A percentile compares a stretch with the other conserved stretches of the same genome.
Evolutionary conservation across 345 rosid species (phyloP).

Genomic region (Bruguiera gymnorhiza): DNA sequence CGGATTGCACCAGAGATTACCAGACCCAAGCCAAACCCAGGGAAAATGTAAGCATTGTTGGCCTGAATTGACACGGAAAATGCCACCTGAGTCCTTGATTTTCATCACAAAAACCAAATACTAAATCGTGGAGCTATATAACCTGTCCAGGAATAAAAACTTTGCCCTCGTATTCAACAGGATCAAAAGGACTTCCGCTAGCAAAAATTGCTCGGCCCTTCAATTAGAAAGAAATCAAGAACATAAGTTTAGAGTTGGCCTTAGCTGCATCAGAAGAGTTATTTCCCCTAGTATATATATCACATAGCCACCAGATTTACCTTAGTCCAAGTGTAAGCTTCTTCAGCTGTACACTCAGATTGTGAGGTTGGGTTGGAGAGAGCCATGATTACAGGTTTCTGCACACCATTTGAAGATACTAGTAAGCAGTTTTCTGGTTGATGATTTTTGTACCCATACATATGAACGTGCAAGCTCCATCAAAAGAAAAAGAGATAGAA

Average conservation of each 20-base stretch:
- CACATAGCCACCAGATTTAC: slow-evolving; percentile 28
- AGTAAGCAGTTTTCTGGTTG: neutral
- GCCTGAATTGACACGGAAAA: slow-evolving; percentile 45
- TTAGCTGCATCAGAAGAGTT: neutral
- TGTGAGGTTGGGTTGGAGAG: slow-evolving; percentile 95
- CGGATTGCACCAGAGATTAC: slow-evolving; percentile 89
- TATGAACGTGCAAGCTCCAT: neutral
- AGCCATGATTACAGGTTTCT: slow-evolving; percentile 90
- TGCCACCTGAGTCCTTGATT: neutral
- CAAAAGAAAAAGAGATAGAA: slow-evolving; percentile 13
- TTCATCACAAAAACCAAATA: slow-evolving; percentile 7
- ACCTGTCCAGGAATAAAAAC: slow-evolving; percentile 84
- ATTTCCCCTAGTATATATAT: neutral
- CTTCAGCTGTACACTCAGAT: slow-evolving; percentile 92
- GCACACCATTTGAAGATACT: slow-evolving; percentile 22
- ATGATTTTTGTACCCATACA: neutral
- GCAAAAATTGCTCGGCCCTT: slow-evolving; percentile 91
- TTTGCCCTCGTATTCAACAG: slow-evolving; percentile 66
- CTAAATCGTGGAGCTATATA: neutral
- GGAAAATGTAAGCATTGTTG: slow-evolving; percentile 94
- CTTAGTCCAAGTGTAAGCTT: slow-evolving; percentile 88
- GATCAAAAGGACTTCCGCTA: slow-evolving; percentile 96
- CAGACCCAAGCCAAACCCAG: slow-evolving; percentile 90
- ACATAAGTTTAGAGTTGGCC: neutral
- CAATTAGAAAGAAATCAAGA: slow-evolving; percentile 8